Conservation (phyloP, 2,329 filamentous ascomycete genomes). For the Venturiaceae sp. region DNA sequence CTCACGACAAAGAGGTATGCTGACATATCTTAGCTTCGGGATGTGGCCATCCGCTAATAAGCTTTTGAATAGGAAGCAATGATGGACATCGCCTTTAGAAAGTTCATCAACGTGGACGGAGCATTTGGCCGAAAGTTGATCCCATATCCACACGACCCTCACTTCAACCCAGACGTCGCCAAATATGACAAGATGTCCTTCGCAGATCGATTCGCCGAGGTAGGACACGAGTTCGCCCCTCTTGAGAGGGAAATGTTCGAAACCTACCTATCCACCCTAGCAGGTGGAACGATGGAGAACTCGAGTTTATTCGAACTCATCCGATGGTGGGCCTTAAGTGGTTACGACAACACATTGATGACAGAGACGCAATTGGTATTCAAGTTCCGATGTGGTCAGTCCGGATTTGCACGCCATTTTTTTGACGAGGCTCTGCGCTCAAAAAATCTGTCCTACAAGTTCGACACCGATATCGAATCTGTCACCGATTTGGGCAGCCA, state of each 20-base stretch:
- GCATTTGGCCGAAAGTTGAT: slow-evolving; percentile 25
- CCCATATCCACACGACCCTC: slow-evolving; percentile 30
- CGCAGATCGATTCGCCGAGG: slow-evolving; percentile 30
- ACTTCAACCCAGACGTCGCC: slow-evolving; percentile 26
- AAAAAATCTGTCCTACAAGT: slow-evolving; percentile 30
- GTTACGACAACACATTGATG: slow-evolving; percentile 27
- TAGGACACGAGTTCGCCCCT: slow-evolving; percentile 27
- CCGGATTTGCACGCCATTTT: slow-evolving; percentile 34
- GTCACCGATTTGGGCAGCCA: not conserved
- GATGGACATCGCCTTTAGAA: slow-evolving; percentile 25
- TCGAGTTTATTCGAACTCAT: slow-evolving; percentile 38
- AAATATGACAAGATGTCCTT: slow-evolving; percentile 10
- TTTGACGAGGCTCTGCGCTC: slow-evolving; percentile 33
- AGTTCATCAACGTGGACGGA: slow-evolving; percentile 39
- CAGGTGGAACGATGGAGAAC: slow-evolving; percentile 32
- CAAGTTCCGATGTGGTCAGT: slow-evolving; percentile 25
- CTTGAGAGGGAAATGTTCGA: slow-evolving; percentile 32
- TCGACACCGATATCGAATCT: slow-evolving; percentile 25
- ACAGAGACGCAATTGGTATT: not conserved
- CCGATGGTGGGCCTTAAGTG: slow-evolving; percentile 38
- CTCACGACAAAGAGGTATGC: slow-evolving; percentile 33
- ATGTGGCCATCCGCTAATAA: not conserved
- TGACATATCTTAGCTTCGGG: not conserved
- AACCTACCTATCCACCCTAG: slow-evolving; percentile 32
- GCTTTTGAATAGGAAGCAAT: slow-evolving; percentile 19